These are phyloP conservation scores for Lichtheimia corymbifera DNA, from an alignment of 371 early-diverging fungal genomes.

Conservation along the genomic window DNA sequence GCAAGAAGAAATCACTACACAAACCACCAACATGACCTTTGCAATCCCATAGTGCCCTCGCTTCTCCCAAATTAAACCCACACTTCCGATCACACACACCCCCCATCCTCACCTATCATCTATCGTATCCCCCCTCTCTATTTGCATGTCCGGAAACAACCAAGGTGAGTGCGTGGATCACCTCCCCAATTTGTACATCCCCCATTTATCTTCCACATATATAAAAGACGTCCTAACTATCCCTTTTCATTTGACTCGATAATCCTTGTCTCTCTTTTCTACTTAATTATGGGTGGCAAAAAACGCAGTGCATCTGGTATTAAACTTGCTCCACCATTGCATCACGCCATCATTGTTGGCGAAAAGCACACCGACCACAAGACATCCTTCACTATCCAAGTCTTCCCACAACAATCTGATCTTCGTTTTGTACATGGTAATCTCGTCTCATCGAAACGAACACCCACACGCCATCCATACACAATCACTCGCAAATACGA, in stretches of 20 bases:
- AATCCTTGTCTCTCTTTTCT: slow-evolving; percentile 3
- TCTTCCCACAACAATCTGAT: slow-evolving; percentile 21
- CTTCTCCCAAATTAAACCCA: slow-evolving; percentile 1
- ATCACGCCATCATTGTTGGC: slow-evolving; percentile 17
- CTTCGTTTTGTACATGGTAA: slow-evolving; percentile 15
- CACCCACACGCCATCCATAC: slow-evolving; percentile 17
- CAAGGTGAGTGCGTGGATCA: neutral
- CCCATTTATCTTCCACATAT: slow-evolving; percentile 1
- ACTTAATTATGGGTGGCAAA: slow-evolving; percentile 10
- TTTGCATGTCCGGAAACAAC: neutral
- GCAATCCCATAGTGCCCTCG: neutral
- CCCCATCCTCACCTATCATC: slow-evolving; percentile 3
- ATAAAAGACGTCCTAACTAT: neutral
- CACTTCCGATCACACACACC: slow-evolving; percentile 5
- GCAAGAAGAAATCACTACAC: too few relatives aligned
- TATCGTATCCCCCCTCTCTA: slow-evolving; percentile 1
- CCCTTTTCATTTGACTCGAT: slow-evolving; percentile 2
- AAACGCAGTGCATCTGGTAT: slow-evolving; percentile 17
- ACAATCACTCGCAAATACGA: slow-evolving; percentile 33
- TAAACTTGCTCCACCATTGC: slow-evolving; percentile 27
- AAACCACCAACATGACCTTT: neutral
- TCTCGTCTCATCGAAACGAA: slow-evolving; percentile 3
- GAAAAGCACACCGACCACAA: slow-evolving; percentile 24
- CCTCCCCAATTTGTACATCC: slow-evolving; percentile 1
- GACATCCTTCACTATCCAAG: slow-evolving; percentile 27